phyloP scores from a whole-genome alignment of 306 rosid species.

The Begonia loranthoides region DNA sequence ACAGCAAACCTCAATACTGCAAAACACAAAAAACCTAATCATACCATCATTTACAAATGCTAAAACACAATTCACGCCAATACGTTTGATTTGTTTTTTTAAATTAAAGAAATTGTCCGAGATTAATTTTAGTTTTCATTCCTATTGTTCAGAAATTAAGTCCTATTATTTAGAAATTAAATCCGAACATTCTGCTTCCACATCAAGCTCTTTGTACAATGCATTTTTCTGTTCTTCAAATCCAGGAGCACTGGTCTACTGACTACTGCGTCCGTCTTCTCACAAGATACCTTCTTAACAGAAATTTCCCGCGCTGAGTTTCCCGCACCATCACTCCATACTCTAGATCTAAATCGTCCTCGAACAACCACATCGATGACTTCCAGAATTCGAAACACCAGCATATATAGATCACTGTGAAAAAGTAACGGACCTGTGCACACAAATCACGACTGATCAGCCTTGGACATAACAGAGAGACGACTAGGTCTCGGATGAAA shows the following conservation, averaged over 20 bases:
- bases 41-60: no score
- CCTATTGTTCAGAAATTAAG: no score
- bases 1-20: no score
- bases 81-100: no score
- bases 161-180: not conserved
- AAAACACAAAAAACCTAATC: no score
- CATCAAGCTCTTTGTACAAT: conserved; percentile 29
- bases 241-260: conserved; percentile 20
- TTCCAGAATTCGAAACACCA: conserved; percentile 10
- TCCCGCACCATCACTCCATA: conserved; percentile 3
- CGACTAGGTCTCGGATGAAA: conserved; percentile 71
- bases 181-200: conserved; percentile 61
- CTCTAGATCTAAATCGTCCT: no score
- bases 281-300: conserved; percentile 4
- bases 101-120: not conserved
- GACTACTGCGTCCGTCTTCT: conserved; percentile 7
- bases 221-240: conserved; percentile 1
- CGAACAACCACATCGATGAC: not conserved
- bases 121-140: conserved; percentile 2
- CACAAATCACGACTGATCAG: conserved; percentile 25
- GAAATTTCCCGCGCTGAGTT: conserved; percentile 5
- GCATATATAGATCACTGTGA: conserved; percentile 14
- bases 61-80: no score
- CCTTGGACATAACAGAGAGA: conserved; percentile 55
- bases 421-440: conserved; percentile 29